These are phyloP conservation scores for Termitomyces sp. DNA, from an alignment of 768 basidiomycete genomes.

Conservation along the genomic window DNA sequence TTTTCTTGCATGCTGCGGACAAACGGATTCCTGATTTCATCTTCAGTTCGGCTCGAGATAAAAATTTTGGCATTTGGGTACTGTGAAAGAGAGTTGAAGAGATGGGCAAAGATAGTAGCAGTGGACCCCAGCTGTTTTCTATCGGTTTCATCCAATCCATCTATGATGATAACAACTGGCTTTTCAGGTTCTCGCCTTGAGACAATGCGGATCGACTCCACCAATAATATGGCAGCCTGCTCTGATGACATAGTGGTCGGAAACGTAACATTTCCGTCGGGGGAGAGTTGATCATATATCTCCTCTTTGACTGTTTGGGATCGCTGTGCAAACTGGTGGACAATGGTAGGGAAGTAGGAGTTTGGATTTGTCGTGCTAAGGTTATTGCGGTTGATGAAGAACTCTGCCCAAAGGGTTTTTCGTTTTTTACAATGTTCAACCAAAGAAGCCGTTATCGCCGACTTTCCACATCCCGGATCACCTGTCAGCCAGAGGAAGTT, in stretches of 20 bases:
- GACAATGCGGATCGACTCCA: slow-evolving; percentile 7
- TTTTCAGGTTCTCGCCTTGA: not conserved
- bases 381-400: no score
- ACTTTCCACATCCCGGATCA: slow-evolving; percentile 18
- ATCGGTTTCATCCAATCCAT: slow-evolving; percentile 18
- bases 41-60: slow-evolving; percentile 14
- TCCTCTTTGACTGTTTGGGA: not conserved
- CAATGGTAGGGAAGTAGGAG: slow-evolving; percentile 16
- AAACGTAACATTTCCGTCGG: not conserved
- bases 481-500: slow-evolving; percentile 18
- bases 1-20: not conserved
- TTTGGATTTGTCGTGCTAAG: slow-evolving; percentile 13
- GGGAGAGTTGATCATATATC: slow-evolving; percentile 5
- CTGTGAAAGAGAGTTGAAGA: not conserved
- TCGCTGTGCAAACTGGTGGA: slow-evolving; percentile 10
- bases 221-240: slow-evolving; percentile 11
- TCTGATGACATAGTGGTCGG: slow-evolving; percentile 5
- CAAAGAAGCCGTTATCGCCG: slow-evolving; percentile 17
- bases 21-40: slow-evolving; percentile 12
- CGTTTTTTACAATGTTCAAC: slow-evolving; percentile 6
- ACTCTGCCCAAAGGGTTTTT: slow-evolving; percentile 11
- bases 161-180: slow-evolving; percentile 17
- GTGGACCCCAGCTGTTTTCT: not conserved
- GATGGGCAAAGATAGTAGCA: slow-evolving; percentile 7
- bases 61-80: slow-evolving; percentile 3